Evolutionary conservation across 768 basidiomycete species (phyloP).

Genomic region (Auricularia sp.): DNA sequence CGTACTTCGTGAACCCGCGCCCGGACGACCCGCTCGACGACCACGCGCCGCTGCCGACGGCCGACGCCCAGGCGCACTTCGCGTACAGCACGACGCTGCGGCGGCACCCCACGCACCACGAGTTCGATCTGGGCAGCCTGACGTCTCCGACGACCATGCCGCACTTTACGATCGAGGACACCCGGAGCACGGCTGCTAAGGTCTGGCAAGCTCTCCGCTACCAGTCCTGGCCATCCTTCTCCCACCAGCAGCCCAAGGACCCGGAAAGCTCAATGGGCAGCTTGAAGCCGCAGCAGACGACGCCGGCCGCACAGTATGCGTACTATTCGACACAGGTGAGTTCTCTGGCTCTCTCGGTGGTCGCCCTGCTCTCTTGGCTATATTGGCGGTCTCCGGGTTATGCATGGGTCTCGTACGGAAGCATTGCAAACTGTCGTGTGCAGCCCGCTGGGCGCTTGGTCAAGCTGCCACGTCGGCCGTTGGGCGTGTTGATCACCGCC

Average conservation of each 20-base stretch:
- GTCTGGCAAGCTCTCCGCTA: neutral
- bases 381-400: no score
- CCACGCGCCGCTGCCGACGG: slow-evolving; percentile 45
- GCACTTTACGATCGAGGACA: slow-evolving; percentile 1
- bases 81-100: slow-evolving; percentile 75
- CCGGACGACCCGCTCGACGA: slow-evolving; percentile 25
- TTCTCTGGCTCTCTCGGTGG: neutral
- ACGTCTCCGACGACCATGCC: neutral
- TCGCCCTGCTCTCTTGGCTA: neutral
- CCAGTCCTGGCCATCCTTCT: neutral
- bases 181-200: neutral
- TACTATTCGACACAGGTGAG: slow-evolving; percentile 47
- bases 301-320: slow-evolving; percentile 59
- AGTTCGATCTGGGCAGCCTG: neutral
- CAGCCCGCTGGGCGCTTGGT: no score
- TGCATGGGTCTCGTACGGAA: no score
- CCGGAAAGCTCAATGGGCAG: neutral
- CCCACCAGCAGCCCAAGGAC: neutral
- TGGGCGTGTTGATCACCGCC: no score
- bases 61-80: slow-evolving; percentile 64
- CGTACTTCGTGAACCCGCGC: slow-evolving; percentile 60
- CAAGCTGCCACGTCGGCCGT: no score
- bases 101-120: slow-evolving; percentile 31
- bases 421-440: no score
- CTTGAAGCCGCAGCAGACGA: slow-evolving; percentile 24